Base-by-base conservation (phyloP, 352 stramenopile species). In the Globisporangium emineosum region DNA sequence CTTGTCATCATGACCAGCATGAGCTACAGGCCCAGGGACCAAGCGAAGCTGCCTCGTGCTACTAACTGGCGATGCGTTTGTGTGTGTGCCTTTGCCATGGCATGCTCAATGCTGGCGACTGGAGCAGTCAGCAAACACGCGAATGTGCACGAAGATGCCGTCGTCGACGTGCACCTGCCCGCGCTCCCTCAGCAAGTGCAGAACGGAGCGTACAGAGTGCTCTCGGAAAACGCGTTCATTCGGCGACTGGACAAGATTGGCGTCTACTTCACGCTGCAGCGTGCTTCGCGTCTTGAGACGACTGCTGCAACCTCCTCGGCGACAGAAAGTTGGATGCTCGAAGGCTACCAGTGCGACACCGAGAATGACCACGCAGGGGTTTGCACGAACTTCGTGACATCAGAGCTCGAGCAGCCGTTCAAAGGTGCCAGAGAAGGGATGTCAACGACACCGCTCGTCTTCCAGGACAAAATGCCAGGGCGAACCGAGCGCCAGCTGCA, bases 231-330 rank as follows among this genome's bases (percentile, higher is more conserved):
- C 15, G 15, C 65, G 49, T 88, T 71, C 65, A 55, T 73, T 32
- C 76, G 74, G 55, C 61, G 73, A 3, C 49, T 84, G 6, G 56
- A 63, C 9, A 54, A 65, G n/a, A 47, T 70, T 13, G 60, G 54
- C 35, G 62, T 71, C n/a, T 76, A 74, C 43, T 83, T 84, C 50
- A 78, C 73, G n/a, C 58, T 86, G 13, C 59, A 65, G 12, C 21
- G 50, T 30, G 7, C 19, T 19, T 21, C 37, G 15, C 37, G 37
- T n/a, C 37, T 15, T 12, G 19, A 3, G 37, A n/a, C 37, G 15
- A 21, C 15, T 10, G 15, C 15, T 2, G 15, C 37, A 21, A 7
- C 23, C 32, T 12, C 37, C 7, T 30, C 25, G 1, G 43, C 30
- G 3, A 27, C 52, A 21, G 52, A 54, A 52, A 57, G 55, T 21